Base-by-base conservation (phyloP, 2,329 filamentous ascomycete genomes). In the Aspergillus sojae region DNA sequence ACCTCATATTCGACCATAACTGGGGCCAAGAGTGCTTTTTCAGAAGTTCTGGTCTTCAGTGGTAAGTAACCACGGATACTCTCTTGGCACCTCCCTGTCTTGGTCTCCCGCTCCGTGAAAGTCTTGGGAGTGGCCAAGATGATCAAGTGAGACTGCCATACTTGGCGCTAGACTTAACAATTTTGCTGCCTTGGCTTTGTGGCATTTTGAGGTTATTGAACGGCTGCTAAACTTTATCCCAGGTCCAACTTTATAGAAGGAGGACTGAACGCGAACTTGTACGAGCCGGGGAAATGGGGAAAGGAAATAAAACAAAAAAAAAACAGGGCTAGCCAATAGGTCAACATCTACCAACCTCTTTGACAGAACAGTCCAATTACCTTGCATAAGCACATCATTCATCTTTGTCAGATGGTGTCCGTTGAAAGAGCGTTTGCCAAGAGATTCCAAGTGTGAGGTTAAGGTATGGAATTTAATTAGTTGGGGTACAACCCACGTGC, bases 91-190 rank as follows among this genome's bases (percentile, higher is more conserved):
- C n/a, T 30, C 53, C 58, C 58, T 60, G 21, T 48, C 43, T 46
- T 46, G 43, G 43, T 50, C 30, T 60, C 48, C 58, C 58, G 58
- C 58, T 60, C 58, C 58, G 58, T 53, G 30, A 41, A 60, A 45
- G 48, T 54, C 58, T 60, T 60, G 58, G 58, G 36, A 54, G 48
- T 60, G 58, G 58, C 58, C 58, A 60, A 60, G 58, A 54, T 11
- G 10, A 54, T 53, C 34, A 54, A 32, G 46, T 28, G 39, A 60
- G 58, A 32, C 46, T 53, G 19, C 21, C 23, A 59, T 32, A 54
- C 57, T 59, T 59, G 57, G 57, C 58, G 28, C 14, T 3, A 21
- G 45, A 50, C 34, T 60, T 54, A 60, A 41, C 34, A 60, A 60
- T 60, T 48, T 54, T 53, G 58, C 36, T 54, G 58, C 58, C 58